Conservation (phyloP, 2,329 filamentous ascomycete species). For the Aureobasidium sp. region DNA sequence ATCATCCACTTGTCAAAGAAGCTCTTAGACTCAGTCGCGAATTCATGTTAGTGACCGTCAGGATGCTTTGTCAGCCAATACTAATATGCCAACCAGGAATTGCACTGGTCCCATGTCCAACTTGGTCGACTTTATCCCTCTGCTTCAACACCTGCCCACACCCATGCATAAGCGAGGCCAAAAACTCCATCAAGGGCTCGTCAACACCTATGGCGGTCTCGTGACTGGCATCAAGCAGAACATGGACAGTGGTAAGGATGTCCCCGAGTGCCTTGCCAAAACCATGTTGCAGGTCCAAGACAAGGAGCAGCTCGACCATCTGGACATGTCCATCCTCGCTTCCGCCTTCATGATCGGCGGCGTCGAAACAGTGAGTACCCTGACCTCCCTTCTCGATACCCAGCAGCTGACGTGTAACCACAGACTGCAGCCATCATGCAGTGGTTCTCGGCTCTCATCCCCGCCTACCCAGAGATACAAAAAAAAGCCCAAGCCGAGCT, state of each 20-base stretch:
- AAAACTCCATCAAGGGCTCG: not conserved
- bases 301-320: not conserved
- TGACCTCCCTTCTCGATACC: not conserved
- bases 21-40: not conserved
- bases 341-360: not conserved
- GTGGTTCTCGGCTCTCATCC: not conserved
- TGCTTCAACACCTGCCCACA: not conserved
- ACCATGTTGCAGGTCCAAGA: not conserved
- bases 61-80: not conserved
- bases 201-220: not conserved
- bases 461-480: not conserved
- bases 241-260: not conserved
- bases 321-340: not conserved
- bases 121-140: not conserved
- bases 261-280: not conserved
- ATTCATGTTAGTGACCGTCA: not conserved
- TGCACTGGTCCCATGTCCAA: not conserved
- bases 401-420: not conserved
- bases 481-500: not conserved
- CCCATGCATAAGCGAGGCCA: not conserved
- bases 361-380: not conserved
- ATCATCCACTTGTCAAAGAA: not conserved
- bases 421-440: not conserved
- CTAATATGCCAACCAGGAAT: not conserved
- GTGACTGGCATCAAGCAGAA: not conserved